Base-by-base conservation (phyloP, 768 basidiomycete species). In the Lactarius deliciosus region DNA sequence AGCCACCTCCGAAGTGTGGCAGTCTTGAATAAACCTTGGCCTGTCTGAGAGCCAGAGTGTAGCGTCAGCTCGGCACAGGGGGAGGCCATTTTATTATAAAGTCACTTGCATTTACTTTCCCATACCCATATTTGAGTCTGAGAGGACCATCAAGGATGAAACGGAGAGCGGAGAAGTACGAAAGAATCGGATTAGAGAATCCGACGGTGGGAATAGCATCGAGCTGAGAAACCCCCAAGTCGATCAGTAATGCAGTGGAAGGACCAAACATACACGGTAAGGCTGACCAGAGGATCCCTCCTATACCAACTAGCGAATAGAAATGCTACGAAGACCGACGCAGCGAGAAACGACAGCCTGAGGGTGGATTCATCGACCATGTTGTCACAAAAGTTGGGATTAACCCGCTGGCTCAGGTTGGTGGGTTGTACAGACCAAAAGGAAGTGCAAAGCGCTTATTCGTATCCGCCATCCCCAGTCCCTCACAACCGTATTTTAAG, bases 121-220 rank as follows among this genome's bases (percentile, higher is more conserved):
- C 25, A 53, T 53, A 53, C 13, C 25, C 50, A 53, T 15, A 4
- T 25, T 8, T 28, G 13, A 53, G 50, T 13, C 13, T 53, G 22
- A 22, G 20, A 45, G 20, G 3, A 20, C 20, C 43, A n/a, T 45
- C 43, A 45, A 45, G 3, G 0, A n/a, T n/a, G 20, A n/a, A 45
- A 11, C 43, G 20, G 43, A 45, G 20, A 45, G 43, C 43, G 11
- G 64, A 58, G 45, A 66, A 32, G 36, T 66, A 69, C 1, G 64
- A 66, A 7, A 66, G 61, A 16, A 69, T 61, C 1, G 68, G 68
- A n/a, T 60, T 50, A 9, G 68, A 65, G 30, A 66, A 69, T 1
- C 68, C 68, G 25, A 69, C 6, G 20, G 68, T 69, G 6, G 64
- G 68, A 15, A 69, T 69, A 5, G 34, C 55, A 13, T 61, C 30